Percentiles rank a stretch among this genome's conserved stretches.
Evolutionary conservation across 2,329 filamentous ascomycete genomes (phyloP).

Genomic region (Diaporthe velutina): DNA sequence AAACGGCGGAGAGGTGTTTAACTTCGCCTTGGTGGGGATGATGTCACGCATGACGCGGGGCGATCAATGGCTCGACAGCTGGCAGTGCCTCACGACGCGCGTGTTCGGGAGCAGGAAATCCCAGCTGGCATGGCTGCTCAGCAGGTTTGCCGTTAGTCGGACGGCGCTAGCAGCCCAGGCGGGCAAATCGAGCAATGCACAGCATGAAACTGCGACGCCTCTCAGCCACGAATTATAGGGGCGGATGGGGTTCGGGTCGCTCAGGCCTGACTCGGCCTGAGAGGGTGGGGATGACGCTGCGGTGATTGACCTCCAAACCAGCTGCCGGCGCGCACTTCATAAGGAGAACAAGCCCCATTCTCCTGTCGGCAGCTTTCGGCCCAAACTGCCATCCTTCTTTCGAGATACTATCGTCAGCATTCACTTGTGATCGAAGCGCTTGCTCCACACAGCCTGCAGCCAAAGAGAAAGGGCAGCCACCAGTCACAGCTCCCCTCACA

Average conservation of each 20-base stretch:
- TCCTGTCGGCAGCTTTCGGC: accelerated
- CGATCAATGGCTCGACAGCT: background rate
- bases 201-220: conserved; percentile 14
- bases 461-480: background rate
- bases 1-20: background rate
- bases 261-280: conserved; percentile 23
- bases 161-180: conserved; percentile 4
- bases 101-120: conserved; percentile 2
- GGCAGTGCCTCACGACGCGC: conserved; percentile 25
- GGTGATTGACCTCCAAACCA: background rate
- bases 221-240: conserved; percentile 29
- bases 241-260: conserved; percentile 8
- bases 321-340: background rate
- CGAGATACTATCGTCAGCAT: background rate
- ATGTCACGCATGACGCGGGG: conserved; percentile 22
- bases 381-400: background rate
- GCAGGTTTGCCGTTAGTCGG: conserved; percentile 15
- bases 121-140: conserved; percentile 9
- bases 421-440: background rate
- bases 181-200: conserved; percentile 17
- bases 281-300: conserved; percentile 27
- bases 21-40: conserved; percentile 19
- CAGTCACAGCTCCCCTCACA: background rate
- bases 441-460: background rate
- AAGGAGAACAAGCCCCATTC: background rate